A percentile compares a stretch with the other conserved stretches of the same genome.
These are phyloP conservation scores for Murraya paniculata DNA, from an alignment of 345 rosid species.

Conservation along the genomic window DNA sequence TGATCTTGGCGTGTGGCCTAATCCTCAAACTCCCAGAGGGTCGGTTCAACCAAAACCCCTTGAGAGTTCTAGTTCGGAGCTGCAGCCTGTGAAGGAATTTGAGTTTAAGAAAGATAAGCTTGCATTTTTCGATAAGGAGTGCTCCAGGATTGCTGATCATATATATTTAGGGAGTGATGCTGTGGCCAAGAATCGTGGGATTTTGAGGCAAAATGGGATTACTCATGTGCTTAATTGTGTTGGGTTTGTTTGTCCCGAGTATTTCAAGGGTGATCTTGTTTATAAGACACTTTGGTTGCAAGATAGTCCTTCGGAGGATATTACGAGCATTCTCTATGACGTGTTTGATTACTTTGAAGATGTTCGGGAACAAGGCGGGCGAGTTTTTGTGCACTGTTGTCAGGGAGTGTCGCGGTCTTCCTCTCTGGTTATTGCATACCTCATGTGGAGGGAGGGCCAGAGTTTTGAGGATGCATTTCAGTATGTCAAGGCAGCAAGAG, in stretches of 20 bases:
- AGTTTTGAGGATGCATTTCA: conserved; percentile 75
- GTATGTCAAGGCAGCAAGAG: conserved; percentile 65
- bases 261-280: conserved; percentile 69
- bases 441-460: conserved; percentile 78
- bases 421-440: conserved; percentile 71
- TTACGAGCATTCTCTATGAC: conserved; percentile 67
- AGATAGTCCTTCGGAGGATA: conserved; percentile 69
- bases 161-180: conserved; percentile 69
- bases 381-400: conserved; percentile 69
- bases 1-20: conserved; percentile 79
- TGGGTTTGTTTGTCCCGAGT: conserved; percentile 74
- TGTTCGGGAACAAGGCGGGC: conserved; percentile 62
- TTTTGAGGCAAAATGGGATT: conserved; percentile 59
- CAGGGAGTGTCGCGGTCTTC: conserved; percentile 70
- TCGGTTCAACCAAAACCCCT: conserved; percentile 13
- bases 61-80: conserved; percentile 24
- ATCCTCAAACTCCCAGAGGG: conserved; percentile 63
- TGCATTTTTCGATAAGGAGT: conserved; percentile 67
- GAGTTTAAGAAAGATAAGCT: conserved; percentile 62
- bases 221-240: conserved; percentile 74
- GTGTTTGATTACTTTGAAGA: conserved; percentile 84
- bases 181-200: conserved; percentile 63
- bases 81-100: conserved; percentile 44
- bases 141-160: conserved; percentile 69
- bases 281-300: conserved; percentile 76